Base-by-base conservation (phyloP, 2,329 filamentous ascomycete species). In the Byssothecium circinans region DNA sequence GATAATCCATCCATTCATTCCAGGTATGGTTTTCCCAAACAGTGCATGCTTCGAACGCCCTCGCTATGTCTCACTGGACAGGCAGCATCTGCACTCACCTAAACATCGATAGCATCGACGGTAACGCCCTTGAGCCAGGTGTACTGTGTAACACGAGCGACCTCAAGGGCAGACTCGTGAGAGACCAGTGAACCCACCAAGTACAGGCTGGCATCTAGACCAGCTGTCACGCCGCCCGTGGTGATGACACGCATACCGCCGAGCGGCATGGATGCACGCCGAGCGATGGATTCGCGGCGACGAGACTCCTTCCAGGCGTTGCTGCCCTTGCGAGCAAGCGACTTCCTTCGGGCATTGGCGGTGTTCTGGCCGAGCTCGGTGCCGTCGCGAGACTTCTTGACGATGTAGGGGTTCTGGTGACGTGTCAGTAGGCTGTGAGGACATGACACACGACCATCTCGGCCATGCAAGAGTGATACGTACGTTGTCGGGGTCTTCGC, bases 51-150 rank as follows among this genome's bases (percentile, higher is more conserved):
- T 50, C 51, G 47, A 60, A 62, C 57, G 60, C 62, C 60, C 56
- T 59, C 44, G 60, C 57, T 58, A 48, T 41, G 46, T 54, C 49
- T 43, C 50, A 48, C 52, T 33, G 40, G 53, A 36, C 15, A 36
- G n/a, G 19, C 19, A 25, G 36, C n/a, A 22, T 12, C 20, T 25
- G 47, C 47, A 50, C 43, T 48, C 50, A 56, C 57, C 65, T 83
- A 92, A 71, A 94, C 88, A 75, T 94, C 89, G 70, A 91, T 84
- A 55, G 88, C 88, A 70, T 92, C 88, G 60, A 92, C 86, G 60
- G 91, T 88, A 69, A 88, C 78, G 60, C 89, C 89, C 84, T 91
- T 92, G 71, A 82, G 82, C 90, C 90, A 95, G 65, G 81, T 83
- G 78, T 91, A 88, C 76, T 92, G 87, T 79, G 94, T 84, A 57